Base-by-base conservation (phyloP, 23 red algal genomes). In the Gracilaria domingensis region DNA sequence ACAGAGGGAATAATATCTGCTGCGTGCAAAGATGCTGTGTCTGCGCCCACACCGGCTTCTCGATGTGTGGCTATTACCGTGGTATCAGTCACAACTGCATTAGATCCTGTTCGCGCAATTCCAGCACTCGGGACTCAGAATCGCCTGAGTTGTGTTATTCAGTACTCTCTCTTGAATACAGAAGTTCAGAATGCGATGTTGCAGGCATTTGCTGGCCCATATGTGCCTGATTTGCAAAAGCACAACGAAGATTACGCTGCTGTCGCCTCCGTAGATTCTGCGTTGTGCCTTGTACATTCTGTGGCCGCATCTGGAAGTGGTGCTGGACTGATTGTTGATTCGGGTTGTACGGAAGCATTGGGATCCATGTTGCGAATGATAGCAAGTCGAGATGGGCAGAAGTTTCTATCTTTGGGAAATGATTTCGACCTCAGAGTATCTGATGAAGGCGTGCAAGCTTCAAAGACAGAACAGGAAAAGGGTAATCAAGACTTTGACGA, bases 11-110 rank as follows among this genome's bases (percentile, higher is more conserved):
- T 83, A 0, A 59, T 84, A 28, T 56, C 40, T 47, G 61, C 80
- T 20, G 89, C 89, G 24, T 92, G 89, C 33, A 79, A 61, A 59
- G 89, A 84, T 38, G 89, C 89, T 2, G 54, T 83, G 13, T 74
- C 79, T 14, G 89, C 75, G 8, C 79, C 79, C 0, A 84, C 61
- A 17, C 53, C 89, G 6, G 89, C 79, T 44, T 56, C 79, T 26
- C 61, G 70, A 40, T 74, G 49, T 16, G 89, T 79, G 5, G 89
- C 79, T 33, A 77, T 92, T 23, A 42, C 80, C 30, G 78, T 78
- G 44, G 67, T 71, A 21, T 92, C 79, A 3, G 44, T 92, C n/a
- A 79, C 60, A 58, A 77, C 80, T 13, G 1, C 51, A 59, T 33
- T 92, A 51, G 79, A 92, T 53, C 79, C 79, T 23, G 18, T 84